Evolutionary conservation across 2,329 filamentous ascomycete species (phyloP).

Genomic region (Hymenoscyphus scutula): DNA sequence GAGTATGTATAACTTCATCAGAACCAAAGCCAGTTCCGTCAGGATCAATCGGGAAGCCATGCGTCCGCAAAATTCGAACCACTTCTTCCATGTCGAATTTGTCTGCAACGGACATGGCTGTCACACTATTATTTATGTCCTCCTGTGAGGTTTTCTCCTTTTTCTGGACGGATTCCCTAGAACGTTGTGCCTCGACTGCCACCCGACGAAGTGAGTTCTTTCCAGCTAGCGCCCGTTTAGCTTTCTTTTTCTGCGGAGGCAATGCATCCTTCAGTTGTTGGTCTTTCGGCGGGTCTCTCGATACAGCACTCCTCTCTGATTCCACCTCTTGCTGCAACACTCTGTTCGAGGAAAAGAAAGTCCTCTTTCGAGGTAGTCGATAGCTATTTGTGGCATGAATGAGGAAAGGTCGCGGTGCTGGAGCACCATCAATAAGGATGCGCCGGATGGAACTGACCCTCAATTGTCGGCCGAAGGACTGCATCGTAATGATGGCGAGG

Average conservation of each 20-base stretch:
- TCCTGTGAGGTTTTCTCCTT: slow-evolving; percentile 27
- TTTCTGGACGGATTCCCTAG: slow-evolving; percentile 39
- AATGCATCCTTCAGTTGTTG: slow-evolving; percentile 14
- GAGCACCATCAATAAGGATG: slow-evolving; percentile 21
- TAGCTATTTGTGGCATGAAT: slow-evolving; percentile 47
- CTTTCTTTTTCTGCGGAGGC: slow-evolving; percentile 41
- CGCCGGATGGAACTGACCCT: slow-evolving; percentile 18
- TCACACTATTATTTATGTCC: slow-evolving; percentile 45
- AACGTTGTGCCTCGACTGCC: slow-evolving; percentile 78
- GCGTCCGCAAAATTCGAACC: slow-evolving; percentile 53
- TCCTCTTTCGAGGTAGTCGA: slow-evolving; percentile 50
- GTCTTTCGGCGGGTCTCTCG: background rate
- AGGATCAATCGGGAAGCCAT: slow-evolving; percentile 61
- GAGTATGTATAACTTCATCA: slow-evolving; percentile 61
- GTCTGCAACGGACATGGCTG: slow-evolving; percentile 61
- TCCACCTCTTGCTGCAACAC: slow-evolving; percentile 43
- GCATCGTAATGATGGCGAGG: slow-evolving; percentile 20
- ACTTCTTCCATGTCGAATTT: slow-evolving; percentile 63
- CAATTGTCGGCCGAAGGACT: slow-evolving; percentile 27
- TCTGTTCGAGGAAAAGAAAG: slow-evolving; percentile 66
- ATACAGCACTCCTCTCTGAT: slow-evolving; percentile 9
- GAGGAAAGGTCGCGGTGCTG: slow-evolving; percentile 30
- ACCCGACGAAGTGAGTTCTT: slow-evolving; percentile 81
- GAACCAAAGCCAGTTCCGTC: slow-evolving; percentile 60
- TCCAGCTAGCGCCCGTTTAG: slow-evolving; percentile 48